Percentiles rank a stretch among this genome's conserved stretches.
phyloP scores from a whole-genome alignment of 2,329 filamentous ascomycete species.

The Colletotrichum camelliae region DNA sequence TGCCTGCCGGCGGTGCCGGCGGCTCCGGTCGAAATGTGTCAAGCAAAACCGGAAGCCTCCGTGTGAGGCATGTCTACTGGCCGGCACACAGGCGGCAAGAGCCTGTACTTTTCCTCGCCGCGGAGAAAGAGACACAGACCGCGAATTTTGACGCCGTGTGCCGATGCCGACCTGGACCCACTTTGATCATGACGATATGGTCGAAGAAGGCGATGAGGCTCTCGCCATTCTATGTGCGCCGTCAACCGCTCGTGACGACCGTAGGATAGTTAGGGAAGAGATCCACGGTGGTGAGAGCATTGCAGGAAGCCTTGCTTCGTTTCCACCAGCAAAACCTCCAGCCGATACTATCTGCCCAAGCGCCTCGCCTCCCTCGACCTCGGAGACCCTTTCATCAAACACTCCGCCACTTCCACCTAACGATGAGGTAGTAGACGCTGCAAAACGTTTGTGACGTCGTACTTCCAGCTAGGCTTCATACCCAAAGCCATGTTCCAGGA shows the following conservation, averaged over 20 bases:
- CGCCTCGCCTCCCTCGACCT: neutral
- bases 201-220: neutral
- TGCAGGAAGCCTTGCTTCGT: neutral
- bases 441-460: neutral
- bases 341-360: neutral
- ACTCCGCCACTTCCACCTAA: rapidly evolving
- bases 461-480: neutral
- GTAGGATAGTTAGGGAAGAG: neutral
- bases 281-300: neutral
- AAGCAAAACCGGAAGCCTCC: neutral
- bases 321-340: neutral
- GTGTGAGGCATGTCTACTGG: neutral
- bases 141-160: neutral
- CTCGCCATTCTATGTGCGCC: neutral
- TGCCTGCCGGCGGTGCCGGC: slow-evolving; percentile 30
- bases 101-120: neutral
- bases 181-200: neutral
- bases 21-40: slow-evolving; percentile 26
- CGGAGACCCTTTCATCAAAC: rapidly evolving
- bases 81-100: neutral
- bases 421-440: neutral
- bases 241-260: neutral
- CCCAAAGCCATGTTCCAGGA: neutral
- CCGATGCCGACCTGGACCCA: neutral
- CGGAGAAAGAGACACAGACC: neutral